Evolutionary conservation across 805 yeast genomes (phyloP).

Genomic region (Wickerhamomyces silvicola): DNA sequence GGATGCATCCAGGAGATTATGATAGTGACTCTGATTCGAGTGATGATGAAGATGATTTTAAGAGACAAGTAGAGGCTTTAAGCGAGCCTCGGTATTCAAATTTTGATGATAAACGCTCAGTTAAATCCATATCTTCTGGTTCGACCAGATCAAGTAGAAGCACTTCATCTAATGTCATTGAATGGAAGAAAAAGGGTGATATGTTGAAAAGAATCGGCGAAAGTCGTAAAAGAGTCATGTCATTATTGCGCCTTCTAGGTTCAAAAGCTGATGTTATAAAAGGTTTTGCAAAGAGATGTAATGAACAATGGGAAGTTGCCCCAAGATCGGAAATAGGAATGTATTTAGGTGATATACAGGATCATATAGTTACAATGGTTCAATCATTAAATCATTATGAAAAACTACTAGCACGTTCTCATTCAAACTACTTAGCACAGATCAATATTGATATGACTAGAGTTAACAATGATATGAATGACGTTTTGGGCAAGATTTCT

Average conservation of each 20-base stretch:
- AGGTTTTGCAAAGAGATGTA: constrained; percentile 88
- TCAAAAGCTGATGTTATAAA: constrained; percentile 97
- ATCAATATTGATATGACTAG: constrained; percentile 96
- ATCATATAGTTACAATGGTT: constrained; percentile 95
- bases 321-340: constrained; percentile 85
- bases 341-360: constrained; percentile 96
- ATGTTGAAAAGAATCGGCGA: constrained; percentile 94
- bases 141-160: constrained; percentile 25
- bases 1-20: constrained; percentile 47
- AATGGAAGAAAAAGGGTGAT: constrained; percentile 91
- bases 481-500: constrained; percentile 88
- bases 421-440: constrained; percentile 92
- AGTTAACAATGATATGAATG: constrained; percentile 95
- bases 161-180: constrained; percentile 38
- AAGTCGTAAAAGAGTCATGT: constrained; percentile 91
- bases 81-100: constrained; percentile 10
- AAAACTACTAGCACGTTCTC: constrained; percentile 88
- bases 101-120: constrained; percentile 16
- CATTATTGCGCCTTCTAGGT: constrained; percentile 74
- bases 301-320: constrained; percentile 74
- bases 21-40: constrained; percentile 30
- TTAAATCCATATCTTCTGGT: constrained; percentile 20
- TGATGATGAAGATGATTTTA: constrained; percentile 32
- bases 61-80: constrained; percentile 13
- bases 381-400: constrained; percentile 93